Percentiles rank a stretch among this genome's conserved stretches.
Conservation (phyloP, 768 basidiomycete species). For the Psilocybe cubensis region DNA sequence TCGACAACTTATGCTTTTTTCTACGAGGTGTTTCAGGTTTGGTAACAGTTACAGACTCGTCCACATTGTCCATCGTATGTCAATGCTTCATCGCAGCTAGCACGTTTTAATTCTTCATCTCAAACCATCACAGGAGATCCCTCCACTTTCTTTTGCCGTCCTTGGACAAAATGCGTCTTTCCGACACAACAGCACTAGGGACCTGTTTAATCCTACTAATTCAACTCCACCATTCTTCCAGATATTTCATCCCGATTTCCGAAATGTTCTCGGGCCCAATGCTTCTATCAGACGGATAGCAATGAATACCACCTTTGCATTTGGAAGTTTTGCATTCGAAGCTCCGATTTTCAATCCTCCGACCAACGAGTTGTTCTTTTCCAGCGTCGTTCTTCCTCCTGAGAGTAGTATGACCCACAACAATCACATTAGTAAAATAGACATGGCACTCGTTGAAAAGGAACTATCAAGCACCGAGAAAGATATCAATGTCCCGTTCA, state of each 20-base stretch:
- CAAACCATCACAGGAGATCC: slow-evolving; percentile 1
- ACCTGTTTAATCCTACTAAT: slow-evolving; percentile 64
- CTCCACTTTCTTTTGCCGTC: slow-evolving; percentile 52
- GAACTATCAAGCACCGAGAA: slow-evolving; percentile 37
- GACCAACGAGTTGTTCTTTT: slow-evolving; percentile 72
- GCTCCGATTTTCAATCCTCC: slow-evolving; percentile 67
- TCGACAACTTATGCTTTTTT: too few relatives aligned
- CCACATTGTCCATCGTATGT: too few relatives aligned
- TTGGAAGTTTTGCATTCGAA: slow-evolving; percentile 64
- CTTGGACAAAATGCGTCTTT: slow-evolving; percentile 45
- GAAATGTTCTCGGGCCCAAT: slow-evolving; percentile 54
- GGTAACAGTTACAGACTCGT: too few relatives aligned
- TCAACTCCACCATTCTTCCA: slow-evolving; percentile 54
- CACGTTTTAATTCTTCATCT: too few relatives aligned
- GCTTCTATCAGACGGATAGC: slow-evolving; percentile 64
- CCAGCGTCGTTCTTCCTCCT: slow-evolving; percentile 68
- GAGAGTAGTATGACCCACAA: slow-evolving; percentile 64
- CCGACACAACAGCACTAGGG: slow-evolving; percentile 36
- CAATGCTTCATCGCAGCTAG: too few relatives aligned
- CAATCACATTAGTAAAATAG: slow-evolving; percentile 64
- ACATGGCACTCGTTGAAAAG: slow-evolving; percentile 55
- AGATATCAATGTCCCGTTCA: slow-evolving; percentile 45
- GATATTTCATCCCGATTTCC: slow-evolving; percentile 49
- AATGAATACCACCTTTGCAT: slow-evolving; percentile 57
- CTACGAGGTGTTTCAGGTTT: too few relatives aligned